These are phyloP conservation scores for Sclerotinia sclerotiorum DNA, from an alignment of 2,329 filamentous ascomycete genomes.

Conservation along the genomic window DNA sequence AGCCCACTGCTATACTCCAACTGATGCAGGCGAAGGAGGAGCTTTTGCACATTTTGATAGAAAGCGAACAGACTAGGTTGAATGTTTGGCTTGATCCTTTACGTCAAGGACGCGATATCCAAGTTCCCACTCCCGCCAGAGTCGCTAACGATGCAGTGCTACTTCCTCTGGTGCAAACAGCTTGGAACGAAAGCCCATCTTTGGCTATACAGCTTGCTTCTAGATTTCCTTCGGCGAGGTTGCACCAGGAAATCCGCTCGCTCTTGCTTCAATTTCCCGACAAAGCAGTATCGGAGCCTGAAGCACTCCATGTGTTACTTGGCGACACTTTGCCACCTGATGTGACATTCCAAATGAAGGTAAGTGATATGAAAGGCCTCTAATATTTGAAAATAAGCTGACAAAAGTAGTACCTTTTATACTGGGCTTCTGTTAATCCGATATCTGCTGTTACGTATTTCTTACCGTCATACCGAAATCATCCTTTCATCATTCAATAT, in stretches of 20 bases:
- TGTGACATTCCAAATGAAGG: slow-evolving; percentile 81
- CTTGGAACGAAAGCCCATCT: slow-evolving; percentile 82
- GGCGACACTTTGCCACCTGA: slow-evolving; percentile 74
- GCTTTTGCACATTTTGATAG: slow-evolving; percentile 75
- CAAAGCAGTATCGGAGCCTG: slow-evolving; percentile 76
- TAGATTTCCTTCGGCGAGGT: slow-evolving; percentile 72
- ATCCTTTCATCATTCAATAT: slow-evolving; percentile 93
- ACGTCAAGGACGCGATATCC: slow-evolving; percentile 57
- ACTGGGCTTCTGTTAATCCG: slow-evolving; percentile 90
- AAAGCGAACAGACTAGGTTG: slow-evolving; percentile 80
- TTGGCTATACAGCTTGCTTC: slow-evolving; percentile 82
- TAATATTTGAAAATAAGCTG: slow-evolving; percentile 31
- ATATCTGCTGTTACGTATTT: slow-evolving; percentile 93
- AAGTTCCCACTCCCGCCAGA: slow-evolving; percentile 35
- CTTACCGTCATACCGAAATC: slow-evolving; percentile 82
- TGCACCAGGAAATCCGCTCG: slow-evolving; percentile 75
- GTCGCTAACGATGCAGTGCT: slow-evolving; percentile 45
- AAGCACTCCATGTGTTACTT: slow-evolving; percentile 79
- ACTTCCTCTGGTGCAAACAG: slow-evolving; percentile 67
- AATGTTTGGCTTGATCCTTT: slow-evolving; percentile 88
- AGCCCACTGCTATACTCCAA: slow-evolving; percentile 49
- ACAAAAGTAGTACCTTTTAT: slow-evolving; percentile 71
- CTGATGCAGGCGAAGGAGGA: slow-evolving; percentile 77
- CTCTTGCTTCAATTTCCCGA: slow-evolving; percentile 80
- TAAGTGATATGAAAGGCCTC: slow-evolving; percentile 41